Evolutionary conservation across 1,139 yeast genomes (phyloP), one percentile per base, ranked within the genome.

Genomic region (Candida albicans): DNA sequence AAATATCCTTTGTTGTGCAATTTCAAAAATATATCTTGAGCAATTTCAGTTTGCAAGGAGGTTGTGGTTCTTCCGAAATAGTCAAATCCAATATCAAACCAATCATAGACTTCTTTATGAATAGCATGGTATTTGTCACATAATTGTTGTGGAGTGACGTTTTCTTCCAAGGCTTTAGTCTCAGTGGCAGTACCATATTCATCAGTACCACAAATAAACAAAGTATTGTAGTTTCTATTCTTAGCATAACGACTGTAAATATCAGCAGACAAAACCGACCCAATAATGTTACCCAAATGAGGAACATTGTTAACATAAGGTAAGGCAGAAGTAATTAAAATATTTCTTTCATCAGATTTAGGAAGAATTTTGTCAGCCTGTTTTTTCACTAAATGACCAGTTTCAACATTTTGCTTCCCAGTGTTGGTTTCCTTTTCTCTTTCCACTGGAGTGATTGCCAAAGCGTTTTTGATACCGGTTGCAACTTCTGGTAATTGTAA

Each of bases 181-280:
- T 93, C 99, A 24, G 99, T 93, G 41, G 99, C 99, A 49, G 99
- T 93, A 63, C 99, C 99, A 64, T 93, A 95, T 68, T 93, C 99
- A 64, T 93, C 99, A 32, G 99, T 95, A 68, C 99, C 99, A 69
- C 99, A 90, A 47, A 93, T 70, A 59, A 73, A 93, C 50, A 93
- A 70, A 18, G 96, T 76, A 62, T 91, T 93, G 71, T 86, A 84
- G 65, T 90, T 88, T 71, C 97, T 82, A 54, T 86, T 83, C 66
- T 90, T 91, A 61, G 87, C 82, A 67, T 87, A 93, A 63, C 99
- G 83, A 44, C 98, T 79, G 68, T 81, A 95, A 51, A 93, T 88
- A 71, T 93, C 99, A 30, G 99, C 99, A 47, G 93, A 82, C 52
- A 93, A 77, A 30, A 93, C 98, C 33, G 96, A 86, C 8, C 99